phyloP scores from a whole-genome alignment of 352 stramenopile genomes.

The Blastocystis sp. region DNA sequence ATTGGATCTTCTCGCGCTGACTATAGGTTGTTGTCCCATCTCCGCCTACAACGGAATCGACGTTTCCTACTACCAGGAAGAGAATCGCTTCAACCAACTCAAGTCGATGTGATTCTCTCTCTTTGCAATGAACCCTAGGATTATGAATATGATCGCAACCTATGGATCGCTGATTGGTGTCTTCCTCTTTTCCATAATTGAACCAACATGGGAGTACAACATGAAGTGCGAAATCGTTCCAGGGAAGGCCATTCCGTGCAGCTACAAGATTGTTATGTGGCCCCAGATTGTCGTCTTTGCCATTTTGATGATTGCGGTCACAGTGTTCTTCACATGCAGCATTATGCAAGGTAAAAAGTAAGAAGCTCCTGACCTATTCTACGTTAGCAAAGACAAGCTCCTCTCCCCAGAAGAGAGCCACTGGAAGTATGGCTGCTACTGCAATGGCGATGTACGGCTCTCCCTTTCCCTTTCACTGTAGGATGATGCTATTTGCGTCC shows the following conservation, averaged over 20 bases:
- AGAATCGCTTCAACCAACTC: background rate
- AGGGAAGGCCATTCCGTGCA: background rate
- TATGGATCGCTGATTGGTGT: constrained; percentile 3
- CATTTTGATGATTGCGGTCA: background rate
- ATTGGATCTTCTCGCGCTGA: background rate
- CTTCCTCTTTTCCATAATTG: constrained; percentile 29
- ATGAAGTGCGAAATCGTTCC: constrained; percentile 42
- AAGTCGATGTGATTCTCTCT: background rate
- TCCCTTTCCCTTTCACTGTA: background rate
- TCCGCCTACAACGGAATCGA: constrained; percentile 18
- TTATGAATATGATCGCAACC: constrained; percentile 17
- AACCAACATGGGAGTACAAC: constrained; percentile 51
- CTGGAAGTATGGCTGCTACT: constrained; percentile 17
- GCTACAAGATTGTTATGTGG: constrained; percentile 12
- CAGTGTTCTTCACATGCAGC: background rate
- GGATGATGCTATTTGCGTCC: constrained; percentile 21
- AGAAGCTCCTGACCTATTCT: background rate
- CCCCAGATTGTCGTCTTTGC: constrained; percentile 2
- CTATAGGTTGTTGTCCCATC: background rate
- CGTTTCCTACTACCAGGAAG: background rate
- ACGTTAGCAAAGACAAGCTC: background rate
- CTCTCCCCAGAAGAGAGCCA: background rate
- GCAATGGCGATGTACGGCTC: background rate
- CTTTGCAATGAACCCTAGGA: background rate
- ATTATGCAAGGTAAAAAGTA: background rate